A percentile compares a stretch with the other conserved stretches of the same genome.
Conservation (phyloP, 129 eudicot species). For the Flaveria ramosissima region DNA sequence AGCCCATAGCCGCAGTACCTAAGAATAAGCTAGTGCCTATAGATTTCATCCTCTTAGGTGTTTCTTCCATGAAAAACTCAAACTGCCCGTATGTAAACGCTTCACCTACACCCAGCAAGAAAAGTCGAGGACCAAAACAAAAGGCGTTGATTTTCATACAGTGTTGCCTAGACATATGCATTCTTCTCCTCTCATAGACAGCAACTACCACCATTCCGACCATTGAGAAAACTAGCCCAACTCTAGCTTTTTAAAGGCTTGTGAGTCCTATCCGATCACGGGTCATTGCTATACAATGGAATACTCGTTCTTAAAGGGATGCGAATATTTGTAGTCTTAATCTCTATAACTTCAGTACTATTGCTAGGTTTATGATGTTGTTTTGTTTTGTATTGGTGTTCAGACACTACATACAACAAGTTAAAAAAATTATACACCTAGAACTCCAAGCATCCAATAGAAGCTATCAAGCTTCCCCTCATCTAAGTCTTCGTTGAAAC, state of each 20-base stretch:
- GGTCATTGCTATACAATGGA: no score
- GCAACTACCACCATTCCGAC: no score
- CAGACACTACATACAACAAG: slow-evolving; percentile 40
- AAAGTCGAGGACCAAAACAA: slow-evolving; percentile 48
- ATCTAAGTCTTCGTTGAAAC: slow-evolving; percentile 60
- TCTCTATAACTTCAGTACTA: not conserved
- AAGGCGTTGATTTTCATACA: slow-evolving; percentile 43
- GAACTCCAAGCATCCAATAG: slow-evolving; percentile 60
- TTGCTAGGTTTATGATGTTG: no score
- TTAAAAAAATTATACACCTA: slow-evolving; percentile 32
- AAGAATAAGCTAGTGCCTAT: slow-evolving; percentile 75
- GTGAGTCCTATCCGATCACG: no score
- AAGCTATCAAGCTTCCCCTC: slow-evolving; percentile 50
- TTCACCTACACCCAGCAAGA: slow-evolving; percentile 82
- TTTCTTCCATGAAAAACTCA: slow-evolving; percentile 77
- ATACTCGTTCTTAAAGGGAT: no score
- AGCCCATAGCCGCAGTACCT: slow-evolving; percentile 63
- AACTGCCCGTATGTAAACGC: slow-evolving; percentile 82
- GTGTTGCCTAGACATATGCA: slow-evolving; percentile 21
- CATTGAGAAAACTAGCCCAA: no score
- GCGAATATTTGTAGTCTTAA: not conserved
- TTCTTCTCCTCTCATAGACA: slow-evolving; percentile 53
- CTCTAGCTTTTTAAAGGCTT: no score
- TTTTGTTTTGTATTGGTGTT: slow-evolving; percentile 53
- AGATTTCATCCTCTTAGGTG: slow-evolving; percentile 92